Percentiles rank a stretch among this genome's conserved stretches.
phyloP scores from a whole-genome alignment of 345 rosid genomes.

The Lumnitzera littorea region DNA sequence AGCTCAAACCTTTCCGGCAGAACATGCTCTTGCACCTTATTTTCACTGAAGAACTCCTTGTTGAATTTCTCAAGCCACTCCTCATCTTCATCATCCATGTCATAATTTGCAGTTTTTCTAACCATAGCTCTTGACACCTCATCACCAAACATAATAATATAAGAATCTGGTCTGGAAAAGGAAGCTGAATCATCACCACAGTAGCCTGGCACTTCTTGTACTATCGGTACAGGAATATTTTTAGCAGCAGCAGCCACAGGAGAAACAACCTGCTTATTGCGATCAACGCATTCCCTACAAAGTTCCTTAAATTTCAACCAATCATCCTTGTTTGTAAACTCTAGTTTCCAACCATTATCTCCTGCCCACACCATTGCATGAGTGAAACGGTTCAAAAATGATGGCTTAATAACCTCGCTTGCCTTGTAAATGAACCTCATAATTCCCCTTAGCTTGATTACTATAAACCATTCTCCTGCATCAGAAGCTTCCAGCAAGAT shows the following conservation, averaged over 20 bases:
- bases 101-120: slow-evolving; percentile 56
- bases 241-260: slow-evolving; percentile 26
- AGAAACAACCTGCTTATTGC: slow-evolving; percentile 29
- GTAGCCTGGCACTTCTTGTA: slow-evolving; percentile 52
- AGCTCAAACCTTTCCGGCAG: slow-evolving; percentile 64
- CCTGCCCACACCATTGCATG: slow-evolving; percentile 64
- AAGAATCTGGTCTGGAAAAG: slow-evolving; percentile 47
- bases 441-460: slow-evolving; percentile 44
- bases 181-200: slow-evolving; percentile 18
- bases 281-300: slow-evolving; percentile 71
- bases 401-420: slow-evolving; percentile 53
- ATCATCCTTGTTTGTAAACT: slow-evolving; percentile 59
- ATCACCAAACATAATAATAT: slow-evolving; percentile 48
- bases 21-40: slow-evolving; percentile 29
- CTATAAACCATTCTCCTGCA: slow-evolving; percentile 68
- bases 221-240: slow-evolving; percentile 84
- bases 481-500: slow-evolving; percentile 42
- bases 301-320: slow-evolving; percentile 85
- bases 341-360: slow-evolving; percentile 79
- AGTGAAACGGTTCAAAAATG: slow-evolving; percentile 50
- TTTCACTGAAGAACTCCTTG: slow-evolving; percentile 18
- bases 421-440: slow-evolving; percentile 43
- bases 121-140: slow-evolving; percentile 81
- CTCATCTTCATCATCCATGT: slow-evolving; percentile 94
- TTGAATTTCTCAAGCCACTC: slow-evolving; percentile 70